Percentiles rank a stretch among this genome's conserved stretches.
Evolutionary conservation across 2,329 filamentous ascomycete genomes (phyloP).

Genomic region (Aschersonia sp.): DNA sequence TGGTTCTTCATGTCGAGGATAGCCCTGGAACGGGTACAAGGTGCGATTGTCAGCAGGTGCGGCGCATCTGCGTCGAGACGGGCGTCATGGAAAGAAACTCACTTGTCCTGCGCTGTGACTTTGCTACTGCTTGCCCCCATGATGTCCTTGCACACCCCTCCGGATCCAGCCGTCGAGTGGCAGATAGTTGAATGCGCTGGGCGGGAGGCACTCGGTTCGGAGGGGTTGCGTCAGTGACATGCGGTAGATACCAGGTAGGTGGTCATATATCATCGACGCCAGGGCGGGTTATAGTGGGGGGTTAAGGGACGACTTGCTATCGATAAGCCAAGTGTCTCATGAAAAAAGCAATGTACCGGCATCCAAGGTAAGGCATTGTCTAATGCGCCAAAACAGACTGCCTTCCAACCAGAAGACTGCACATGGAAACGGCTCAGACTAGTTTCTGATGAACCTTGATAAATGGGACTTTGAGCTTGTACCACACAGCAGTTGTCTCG

Average conservation of each 20-base stretch:
- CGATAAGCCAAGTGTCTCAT: too few relatives aligned
- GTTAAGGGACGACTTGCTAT: too few relatives aligned
- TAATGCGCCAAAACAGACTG: too few relatives aligned
- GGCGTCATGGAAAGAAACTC: slow-evolving; percentile 13
- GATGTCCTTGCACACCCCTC: slow-evolving; percentile 4
- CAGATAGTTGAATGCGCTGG: not conserved
- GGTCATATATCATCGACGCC: too few relatives aligned
- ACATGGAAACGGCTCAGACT: too few relatives aligned
- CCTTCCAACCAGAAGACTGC: too few relatives aligned
- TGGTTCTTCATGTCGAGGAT: slow-evolving; percentile 97
- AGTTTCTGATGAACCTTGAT: too few relatives aligned
- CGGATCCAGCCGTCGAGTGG: slow-evolving; percentile 2
- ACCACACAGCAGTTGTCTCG: too few relatives aligned
- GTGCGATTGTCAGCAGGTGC: not conserved
- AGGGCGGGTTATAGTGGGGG: too few relatives aligned
- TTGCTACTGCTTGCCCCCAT: slow-evolving; percentile 44
- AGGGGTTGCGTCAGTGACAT: not conserved
- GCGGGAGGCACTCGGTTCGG: not conserved
- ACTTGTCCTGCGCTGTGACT: slow-evolving; percentile 73
- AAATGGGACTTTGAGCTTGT: too few relatives aligned
- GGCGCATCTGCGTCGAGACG: not conserved
- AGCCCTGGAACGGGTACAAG: slow-evolving; percentile 41
- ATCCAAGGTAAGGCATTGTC: too few relatives aligned
- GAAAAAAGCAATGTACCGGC: too few relatives aligned
- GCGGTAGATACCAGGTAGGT: not conserved